Evolutionary conservation across 176 grass and related monocot species (phyloP), one percentile per base, ranked within the genome.

Genomic region (Hordeum marinum): DNA sequence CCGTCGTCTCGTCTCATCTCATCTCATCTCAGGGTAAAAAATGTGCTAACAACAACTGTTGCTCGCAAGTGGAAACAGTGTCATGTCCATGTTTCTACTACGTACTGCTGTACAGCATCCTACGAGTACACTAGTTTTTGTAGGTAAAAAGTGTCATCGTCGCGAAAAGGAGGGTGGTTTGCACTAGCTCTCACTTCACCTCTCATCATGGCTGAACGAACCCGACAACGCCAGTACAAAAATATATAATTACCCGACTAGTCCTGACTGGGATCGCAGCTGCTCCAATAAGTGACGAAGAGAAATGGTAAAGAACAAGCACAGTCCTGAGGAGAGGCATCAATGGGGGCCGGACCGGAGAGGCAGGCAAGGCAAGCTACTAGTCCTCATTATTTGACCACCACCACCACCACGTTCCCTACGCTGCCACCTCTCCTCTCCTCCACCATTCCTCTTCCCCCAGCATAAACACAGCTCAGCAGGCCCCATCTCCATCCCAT

Each of bases 361-460:
- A 77, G 78, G 31, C 83, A 81, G 78, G 42, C 48, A 34, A 29
- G 29, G 32, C 32, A 34, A 52, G 48, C 48, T 50, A 50, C 46
- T 25, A 21, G 32, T 24, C 21, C 64, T 77, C 73, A 86, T 79
- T 79, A 86, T 86, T 86, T 79, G 57, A 74, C 84, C 73, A 36
- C 54, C 72, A 76, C 88, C 4, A 66, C 72, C 67, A 46, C 62
- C 69, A n/a, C n/a, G n/a, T 12, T 7, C 0, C 42, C 18, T 24
- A 12, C 11, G 6, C 64, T 59, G 63, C 74, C 65, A 43, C 65
- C 66, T 41, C 18, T 42, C 4, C 5, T 36, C n/a, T 42, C 26
- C 11, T 63, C 37, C 3, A 21, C 2, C 34, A 3, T 27, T 60
- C 7, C 27, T 6, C 39, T 29, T 4, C 8, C 6, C 32, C 14